Evolutionary conservation across 768 basidiomycete genomes (phyloP), one percentile per base, ranked within the genome.

Genomic region (Rhodotorula diobovata): DNA sequence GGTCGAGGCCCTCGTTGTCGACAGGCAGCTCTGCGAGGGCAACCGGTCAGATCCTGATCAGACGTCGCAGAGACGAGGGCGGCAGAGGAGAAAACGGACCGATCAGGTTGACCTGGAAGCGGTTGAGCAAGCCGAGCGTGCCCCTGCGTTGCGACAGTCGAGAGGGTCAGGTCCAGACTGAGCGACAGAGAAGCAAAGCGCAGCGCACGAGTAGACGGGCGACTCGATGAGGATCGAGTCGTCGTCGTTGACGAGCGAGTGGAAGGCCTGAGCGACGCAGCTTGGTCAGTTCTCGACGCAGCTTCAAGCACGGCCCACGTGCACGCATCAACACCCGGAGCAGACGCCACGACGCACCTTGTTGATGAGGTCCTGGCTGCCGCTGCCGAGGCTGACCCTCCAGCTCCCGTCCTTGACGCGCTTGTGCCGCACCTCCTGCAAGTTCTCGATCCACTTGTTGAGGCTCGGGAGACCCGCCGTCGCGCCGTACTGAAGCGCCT

Each of bases 191-290:
- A 37, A 8, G 21, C 32, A 12, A 20, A 1, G 39, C 34, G 25
- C n/a, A 32, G 48, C 73, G 67, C 70, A 76, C 75, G 78, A 68
- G 77, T 92, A 91, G 61, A 87, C 87, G 11, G 91, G 90, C 2
- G 88, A 85, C 79, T 96, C 93, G 39, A 95, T 85, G 51, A 96
- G 83, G 37, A 94, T 82, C 8, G 87, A 79, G 78, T 96, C 93
- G 21, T 90, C 92, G 8, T 86, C 87, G 77, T 92, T 87, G 28
- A 91, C 81, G 57, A 95, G 81, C 11, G 87, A 85, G 30, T 84
- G 78, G 69, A 91, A 85, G 37, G 88, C 88, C 91, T 95, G 67
- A 43, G 3, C 28, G 7, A 34, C 50, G 10, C 11, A 21, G 23
- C 34, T 10, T 15, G 14, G 14, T 39, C 56, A 21, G 46, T 5